phyloP scores from a whole-genome alignment of 1,139 yeast species.

The Scheffersomyces cryptocercus region DNA sequence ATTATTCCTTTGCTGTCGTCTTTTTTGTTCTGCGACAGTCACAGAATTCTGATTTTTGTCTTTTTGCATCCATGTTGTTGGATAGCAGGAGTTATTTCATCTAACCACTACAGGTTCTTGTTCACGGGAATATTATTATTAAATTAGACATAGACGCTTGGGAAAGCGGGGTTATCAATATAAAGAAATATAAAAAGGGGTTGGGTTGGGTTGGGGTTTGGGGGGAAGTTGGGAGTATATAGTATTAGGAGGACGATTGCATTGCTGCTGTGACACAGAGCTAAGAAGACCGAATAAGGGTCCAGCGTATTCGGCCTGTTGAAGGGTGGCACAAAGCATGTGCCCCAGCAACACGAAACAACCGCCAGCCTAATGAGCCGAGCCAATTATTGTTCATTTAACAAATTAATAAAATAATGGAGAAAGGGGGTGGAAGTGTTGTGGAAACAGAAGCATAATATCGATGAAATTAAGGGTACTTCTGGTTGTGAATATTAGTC shows the following conservation, averaged over 20 bases:
- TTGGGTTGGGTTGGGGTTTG: background rate
- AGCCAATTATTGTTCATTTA: slow-evolving; percentile 5
- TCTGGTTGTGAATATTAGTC: no score
- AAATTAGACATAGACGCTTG: background rate
- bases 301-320: slow-evolving; percentile 4
- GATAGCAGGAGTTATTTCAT: no score
- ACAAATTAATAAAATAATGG: slow-evolving; percentile 1
- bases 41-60: no score
- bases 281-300: slow-evolving; percentile 3
- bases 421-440: background rate
- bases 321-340: background rate
- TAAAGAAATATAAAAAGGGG: background rate
- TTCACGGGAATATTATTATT: no score
- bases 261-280: no score
- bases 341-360: no score
- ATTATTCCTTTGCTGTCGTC: no score
- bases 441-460: no score
- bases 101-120: no score
- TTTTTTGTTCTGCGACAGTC: no score
- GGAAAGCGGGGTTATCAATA: background rate
- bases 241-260: background rate
- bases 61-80: no score
- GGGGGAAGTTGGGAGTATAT: slow-evolving; percentile 1
- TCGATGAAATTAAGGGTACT: no score
- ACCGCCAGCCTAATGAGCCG: slow-evolving; percentile 4